A percentile compares a stretch with the other conserved stretches of the same genome.
phyloP scores from a whole-genome alignment of 441 rosid species.

The Breynia disticha region DNA sequence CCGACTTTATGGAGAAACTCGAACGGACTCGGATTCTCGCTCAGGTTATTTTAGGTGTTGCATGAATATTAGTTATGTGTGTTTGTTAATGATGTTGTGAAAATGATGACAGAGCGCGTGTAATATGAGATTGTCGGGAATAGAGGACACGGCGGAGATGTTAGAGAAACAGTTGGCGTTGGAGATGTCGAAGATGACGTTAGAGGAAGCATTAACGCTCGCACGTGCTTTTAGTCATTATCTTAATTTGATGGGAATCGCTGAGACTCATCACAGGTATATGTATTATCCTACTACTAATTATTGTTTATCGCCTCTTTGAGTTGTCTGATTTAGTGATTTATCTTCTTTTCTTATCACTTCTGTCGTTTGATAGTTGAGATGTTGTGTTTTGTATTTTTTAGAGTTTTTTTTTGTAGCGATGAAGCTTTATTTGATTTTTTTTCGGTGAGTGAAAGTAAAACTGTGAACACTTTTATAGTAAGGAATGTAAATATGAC shows the following conservation, averaged over 20 bases:
- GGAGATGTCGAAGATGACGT: slow-evolving; percentile 71
- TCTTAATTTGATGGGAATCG: slow-evolving; percentile 86
- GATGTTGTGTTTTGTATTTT: too few species aligned
- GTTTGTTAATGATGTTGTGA: not conserved
- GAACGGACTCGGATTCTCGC: slow-evolving; percentile 74
- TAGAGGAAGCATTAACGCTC: slow-evolving; percentile 80
- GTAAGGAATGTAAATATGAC: too few species aligned
- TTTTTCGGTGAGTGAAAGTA: too few species aligned
- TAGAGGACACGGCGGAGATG: slow-evolving; percentile 73
- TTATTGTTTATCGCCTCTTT: not conserved
- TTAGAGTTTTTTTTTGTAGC: too few species aligned
- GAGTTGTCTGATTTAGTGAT: too few species aligned
- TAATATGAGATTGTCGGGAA: slow-evolving; percentile 73
- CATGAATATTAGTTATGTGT: not conserved
- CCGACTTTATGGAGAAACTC: slow-evolving; percentile 57
- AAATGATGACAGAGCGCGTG: slow-evolving; percentile 63
- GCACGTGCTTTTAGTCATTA: slow-evolving; percentile 91
- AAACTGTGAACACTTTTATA: too few species aligned
- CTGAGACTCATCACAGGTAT: slow-evolving; percentile 93
- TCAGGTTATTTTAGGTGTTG: slow-evolving; percentile 44
- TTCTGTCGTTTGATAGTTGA: too few species aligned
- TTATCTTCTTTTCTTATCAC: too few species aligned
- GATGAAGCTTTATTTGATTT: too few species aligned
- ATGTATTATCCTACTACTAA: not conserved
- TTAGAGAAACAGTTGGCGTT: slow-evolving; percentile 73